Conservation (phyloP, 1,139 yeast species). For the Magnusiomyces tetraspermus region DNA sequence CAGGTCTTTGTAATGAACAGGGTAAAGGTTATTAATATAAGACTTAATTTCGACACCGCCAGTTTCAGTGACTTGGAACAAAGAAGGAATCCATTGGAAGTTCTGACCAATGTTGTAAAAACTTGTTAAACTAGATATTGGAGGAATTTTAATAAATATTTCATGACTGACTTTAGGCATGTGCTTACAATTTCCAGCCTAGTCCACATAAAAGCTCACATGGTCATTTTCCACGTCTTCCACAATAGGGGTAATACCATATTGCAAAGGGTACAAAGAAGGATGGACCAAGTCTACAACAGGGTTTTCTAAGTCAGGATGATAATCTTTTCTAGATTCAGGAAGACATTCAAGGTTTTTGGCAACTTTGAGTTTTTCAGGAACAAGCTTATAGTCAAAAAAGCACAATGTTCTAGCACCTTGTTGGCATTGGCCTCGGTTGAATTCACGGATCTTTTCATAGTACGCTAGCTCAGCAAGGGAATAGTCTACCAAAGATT, state of each 20-base stretch:
- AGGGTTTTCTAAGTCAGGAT: constrained; percentile 34
- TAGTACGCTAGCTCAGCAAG: constrained; percentile 18
- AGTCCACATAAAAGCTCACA: not conserved
- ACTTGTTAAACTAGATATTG: not conserved
- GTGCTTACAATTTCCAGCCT: not conserved
- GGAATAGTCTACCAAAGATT: constrained; percentile 13
- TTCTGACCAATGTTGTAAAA: not conserved
- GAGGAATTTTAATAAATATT: not conserved
- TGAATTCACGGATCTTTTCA: constrained; percentile 6
- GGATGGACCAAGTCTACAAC: constrained; percentile 41
- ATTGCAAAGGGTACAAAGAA: constrained; percentile 36
- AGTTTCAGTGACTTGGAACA: constrained; percentile 11
- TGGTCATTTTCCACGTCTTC: constrained; percentile 6
- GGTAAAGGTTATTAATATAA: constrained; percentile 36
- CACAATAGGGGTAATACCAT: constrained; percentile 31
- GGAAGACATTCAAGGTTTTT: constrained; percentile 47
- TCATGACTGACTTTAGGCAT: not conserved
- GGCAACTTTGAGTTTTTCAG: constrained; percentile 11
- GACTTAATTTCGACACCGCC: constrained; percentile 21
- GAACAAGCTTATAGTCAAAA: constrained; percentile 15
- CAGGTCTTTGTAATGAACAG: constrained; percentile 22
- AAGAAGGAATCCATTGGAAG: constrained; percentile 14
- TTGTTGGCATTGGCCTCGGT: constrained; percentile 11
- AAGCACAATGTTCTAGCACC: constrained; percentile 12
- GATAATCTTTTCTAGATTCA: constrained; percentile 31